phyloP scores from a whole-genome alignment of 2,329 filamentous ascomycete species.

The Talaromyces sp. region DNA sequence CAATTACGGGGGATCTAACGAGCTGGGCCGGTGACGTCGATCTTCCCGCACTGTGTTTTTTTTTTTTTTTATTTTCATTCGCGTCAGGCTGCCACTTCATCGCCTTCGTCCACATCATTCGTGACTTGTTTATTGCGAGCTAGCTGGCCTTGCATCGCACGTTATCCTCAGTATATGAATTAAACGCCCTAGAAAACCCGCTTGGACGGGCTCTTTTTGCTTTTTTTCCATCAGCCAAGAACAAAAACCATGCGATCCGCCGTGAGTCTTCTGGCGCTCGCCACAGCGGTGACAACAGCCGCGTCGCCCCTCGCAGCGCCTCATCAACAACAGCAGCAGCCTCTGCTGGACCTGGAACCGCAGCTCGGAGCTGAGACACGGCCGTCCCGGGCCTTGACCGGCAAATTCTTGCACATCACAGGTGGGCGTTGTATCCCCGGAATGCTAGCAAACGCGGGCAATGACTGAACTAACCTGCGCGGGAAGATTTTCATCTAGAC shows the following conservation, averaged over 20 bases:
- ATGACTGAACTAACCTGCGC: not conserved
- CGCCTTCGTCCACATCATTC: not conserved
- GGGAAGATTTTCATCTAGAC: constrained; percentile 83
- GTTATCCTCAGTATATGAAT: not conserved
- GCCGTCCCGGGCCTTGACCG: constrained; percentile 18
- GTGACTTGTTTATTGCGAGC: not conserved
- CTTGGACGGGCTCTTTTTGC: not conserved
- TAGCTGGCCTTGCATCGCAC: not conserved
- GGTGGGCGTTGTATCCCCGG: constrained; percentile 17
- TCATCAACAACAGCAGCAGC: constrained; percentile 4
- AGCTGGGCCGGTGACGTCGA: not conserved
- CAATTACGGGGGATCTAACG: not conserved
- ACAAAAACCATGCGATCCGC: not conserved
- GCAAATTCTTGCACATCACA: constrained; percentile 34
- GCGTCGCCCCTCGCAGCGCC: constrained; percentile 4
- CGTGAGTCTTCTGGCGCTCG: not conserved
- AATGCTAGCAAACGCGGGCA: not conserved
- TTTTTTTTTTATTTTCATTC: not conserved
- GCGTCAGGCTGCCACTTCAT: not conserved
- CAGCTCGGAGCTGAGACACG: not conserved
- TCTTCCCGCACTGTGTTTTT: not conserved
- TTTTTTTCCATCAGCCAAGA: not conserved
- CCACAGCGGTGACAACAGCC: not conserved
- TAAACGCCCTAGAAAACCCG: not conserved
- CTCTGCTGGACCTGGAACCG: not conserved